Evolutionary conservation across 192 early-diverging fungal genomes (phyloP), one percentile per base, ranked within the genome.

Genomic region (Podila minutissima): DNA sequence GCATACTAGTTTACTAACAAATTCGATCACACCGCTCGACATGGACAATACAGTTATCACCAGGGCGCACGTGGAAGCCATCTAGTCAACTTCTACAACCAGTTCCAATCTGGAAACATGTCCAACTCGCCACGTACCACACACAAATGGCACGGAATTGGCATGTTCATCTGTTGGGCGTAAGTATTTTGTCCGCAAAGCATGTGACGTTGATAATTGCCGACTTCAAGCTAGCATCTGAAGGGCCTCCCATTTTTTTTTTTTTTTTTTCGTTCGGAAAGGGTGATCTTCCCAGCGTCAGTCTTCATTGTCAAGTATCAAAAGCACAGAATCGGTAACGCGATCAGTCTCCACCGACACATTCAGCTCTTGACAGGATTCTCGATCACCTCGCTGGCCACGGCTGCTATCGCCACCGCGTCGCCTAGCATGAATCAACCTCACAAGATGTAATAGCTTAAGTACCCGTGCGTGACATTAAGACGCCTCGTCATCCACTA

Each of bases 151-250:
- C 69, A 71, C 61, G 69, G 69, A 32, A 28, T 62, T 9, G 69
- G 69, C 60, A 71, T 71, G 69, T 62, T 71, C 15, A 24, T 71
- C 13, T 33, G 59, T 11, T 71, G 61, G 69, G 35, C 59, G 41
- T 46, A 46, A 46, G 41, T 46, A 15, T 46, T 46, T 17, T 17
- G 13, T 15, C 15, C 13, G 12, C 41, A 46, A 15, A 15, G 41
- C 4, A 17, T 4, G 2, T 15, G 12, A 15, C 13, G 13, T 8
- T 46, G 13, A 46, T 46, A 1, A 4, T 15, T 17, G 11, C 8
- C 15, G 41, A 15, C 2, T 3, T 4, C 41, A 46, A 15, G 3
- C 41, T 46, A 17, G 15, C 13, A 15, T 46, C 2, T 41, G 38
- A 41, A 2, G n/a, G n/a, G 11, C 9, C 0, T 12, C 33, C 33